A percentile compares a stretch with the other conserved stretches of the same genome.
These are phyloP conservation scores for Noccaea caerulescens DNA, from an alignment of 345 rosid species.

Conservation along the genomic window DNA sequence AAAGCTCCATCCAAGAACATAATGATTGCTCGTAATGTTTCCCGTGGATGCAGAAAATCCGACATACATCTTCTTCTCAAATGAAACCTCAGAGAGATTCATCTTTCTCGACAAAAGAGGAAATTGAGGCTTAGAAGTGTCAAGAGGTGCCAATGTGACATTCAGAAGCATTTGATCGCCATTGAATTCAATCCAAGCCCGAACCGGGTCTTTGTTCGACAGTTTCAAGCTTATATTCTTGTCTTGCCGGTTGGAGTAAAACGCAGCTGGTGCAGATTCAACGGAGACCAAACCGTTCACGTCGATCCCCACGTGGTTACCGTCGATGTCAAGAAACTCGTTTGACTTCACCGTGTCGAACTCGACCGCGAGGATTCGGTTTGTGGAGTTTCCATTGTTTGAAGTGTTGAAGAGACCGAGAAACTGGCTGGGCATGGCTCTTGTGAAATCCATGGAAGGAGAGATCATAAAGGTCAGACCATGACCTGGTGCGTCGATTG, in stretches of 20 bases:
- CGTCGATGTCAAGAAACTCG: constrained; percentile 53
- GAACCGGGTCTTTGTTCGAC: constrained; percentile 47
- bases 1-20: constrained; percentile 69
- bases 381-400: constrained; percentile 45
- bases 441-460: constrained; percentile 35
- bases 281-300: constrained; percentile 53
- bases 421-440: constrained; percentile 38
- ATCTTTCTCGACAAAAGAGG: constrained; percentile 56
- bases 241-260: constrained; percentile 38
- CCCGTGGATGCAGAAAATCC: constrained; percentile 72
- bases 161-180: constrained; percentile 43
- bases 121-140: constrained; percentile 41
- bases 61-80: constrained; percentile 49
- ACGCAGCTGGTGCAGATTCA: constrained; percentile 49
- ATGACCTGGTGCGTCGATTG: constrained; percentile 50
- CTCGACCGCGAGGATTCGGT: constrained; percentile 62
- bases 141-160: constrained; percentile 56
- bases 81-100: constrained; percentile 51
- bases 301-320: constrained; percentile 67
- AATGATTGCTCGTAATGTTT: constrained; percentile 45
- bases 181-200: constrained; percentile 68
- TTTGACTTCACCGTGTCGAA: constrained; percentile 53
- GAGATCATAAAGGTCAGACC: constrained; percentile 55
- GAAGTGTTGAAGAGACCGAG: constrained; percentile 59
- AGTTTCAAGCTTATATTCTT: constrained; percentile 46